Evolutionary conservation across 129 eudicot species (phyloP).

Genomic region (Tagetes erecta): DNA sequence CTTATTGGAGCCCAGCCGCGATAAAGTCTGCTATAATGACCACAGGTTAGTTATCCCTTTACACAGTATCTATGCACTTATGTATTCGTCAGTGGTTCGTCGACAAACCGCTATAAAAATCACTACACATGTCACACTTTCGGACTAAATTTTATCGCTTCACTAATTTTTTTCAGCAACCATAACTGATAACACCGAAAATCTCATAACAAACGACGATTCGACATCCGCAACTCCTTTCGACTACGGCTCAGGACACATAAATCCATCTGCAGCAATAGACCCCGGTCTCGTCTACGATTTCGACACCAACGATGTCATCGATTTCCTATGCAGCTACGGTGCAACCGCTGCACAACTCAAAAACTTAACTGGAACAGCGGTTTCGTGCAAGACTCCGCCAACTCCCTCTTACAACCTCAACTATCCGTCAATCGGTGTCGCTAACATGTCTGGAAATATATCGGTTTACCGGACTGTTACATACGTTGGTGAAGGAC

Average conservation of each 20-base stretch:
- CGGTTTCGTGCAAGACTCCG: constrained; percentile 40
- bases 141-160: too few species aligned
- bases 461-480: constrained; percentile 58
- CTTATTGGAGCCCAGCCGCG: constrained; percentile 69
- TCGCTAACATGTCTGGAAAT: constrained; percentile 48
- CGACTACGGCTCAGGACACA: constrained; percentile 68
- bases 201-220: constrained; percentile 42
- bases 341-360: constrained; percentile 62
- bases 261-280: constrained; percentile 58
- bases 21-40: constrained; percentile 83
- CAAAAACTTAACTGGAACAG: constrained; percentile 46
- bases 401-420: constrained; percentile 45
- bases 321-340: constrained; percentile 62
- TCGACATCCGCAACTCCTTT: constrained; percentile 50
- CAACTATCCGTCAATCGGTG: constrained; percentile 73
- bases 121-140: too few species aligned
- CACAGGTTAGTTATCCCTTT: constrained; percentile 41
- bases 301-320: constrained; percentile 43
- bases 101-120: too few species aligned
- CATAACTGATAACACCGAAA: constrained; percentile 45
- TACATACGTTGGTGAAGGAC: constrained; percentile 59
- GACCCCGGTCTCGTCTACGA: constrained; percentile 66
- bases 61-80: background rate
- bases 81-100: background rate
- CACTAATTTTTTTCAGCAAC: constrained; percentile 41